Percentiles rank a stretch among this genome's conserved stretches.
These are phyloP conservation scores for Backusella parvicylindrica DNA, from an alignment of 192 early-diverging fungal species.

Conservation along the genomic window DNA sequence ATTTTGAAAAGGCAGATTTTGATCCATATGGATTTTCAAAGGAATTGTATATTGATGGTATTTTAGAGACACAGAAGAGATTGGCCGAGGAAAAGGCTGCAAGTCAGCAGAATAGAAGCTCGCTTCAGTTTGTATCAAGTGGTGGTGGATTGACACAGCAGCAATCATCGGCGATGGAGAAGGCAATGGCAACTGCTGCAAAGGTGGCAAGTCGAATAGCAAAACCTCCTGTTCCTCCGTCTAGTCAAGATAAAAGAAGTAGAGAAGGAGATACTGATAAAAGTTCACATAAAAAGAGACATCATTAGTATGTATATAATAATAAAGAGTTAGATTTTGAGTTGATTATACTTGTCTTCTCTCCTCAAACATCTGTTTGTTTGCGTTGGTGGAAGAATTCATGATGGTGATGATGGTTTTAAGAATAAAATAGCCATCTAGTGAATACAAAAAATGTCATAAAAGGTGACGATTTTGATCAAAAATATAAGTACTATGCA, in stretches of 20 bases:
- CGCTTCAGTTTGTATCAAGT: slow-evolving; percentile 13
- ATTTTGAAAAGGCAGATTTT: slow-evolving; percentile 67
- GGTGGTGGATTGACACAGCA: not conserved
- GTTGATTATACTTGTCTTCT: too few relatives aligned
- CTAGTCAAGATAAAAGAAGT: not conserved
- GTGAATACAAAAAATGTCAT: too few relatives aligned
- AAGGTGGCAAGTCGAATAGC: slow-evolving; percentile 21
- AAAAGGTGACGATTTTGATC: too few relatives aligned
- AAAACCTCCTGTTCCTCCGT: slow-evolving; percentile 1
- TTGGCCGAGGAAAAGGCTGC: slow-evolving; percentile 39
- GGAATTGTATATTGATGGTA: slow-evolving; percentile 55
- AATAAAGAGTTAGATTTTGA: too few relatives aligned
- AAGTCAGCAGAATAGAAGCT: slow-evolving; percentile 21
- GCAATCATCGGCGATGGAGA: slow-evolving; percentile 15
- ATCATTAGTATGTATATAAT: too few relatives aligned
- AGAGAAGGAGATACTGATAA: not conserved
- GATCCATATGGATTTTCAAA: slow-evolving; percentile 64
- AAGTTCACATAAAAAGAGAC: not conserved
- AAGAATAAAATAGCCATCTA: too few relatives aligned
- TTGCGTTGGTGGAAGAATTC: too few relatives aligned
- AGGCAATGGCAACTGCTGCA: slow-evolving; percentile 23
- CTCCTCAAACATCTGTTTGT: too few relatives aligned
- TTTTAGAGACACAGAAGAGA: slow-evolving; percentile 44
- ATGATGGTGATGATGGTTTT: too few relatives aligned
- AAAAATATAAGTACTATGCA: too few relatives aligned